Percentiles rank a stretch among this genome's conserved stretches.
These are phyloP conservation scores for Aspergillus latus DNA, from an alignment of 2,329 filamentous ascomycete species.

Conservation along the genomic window DNA sequence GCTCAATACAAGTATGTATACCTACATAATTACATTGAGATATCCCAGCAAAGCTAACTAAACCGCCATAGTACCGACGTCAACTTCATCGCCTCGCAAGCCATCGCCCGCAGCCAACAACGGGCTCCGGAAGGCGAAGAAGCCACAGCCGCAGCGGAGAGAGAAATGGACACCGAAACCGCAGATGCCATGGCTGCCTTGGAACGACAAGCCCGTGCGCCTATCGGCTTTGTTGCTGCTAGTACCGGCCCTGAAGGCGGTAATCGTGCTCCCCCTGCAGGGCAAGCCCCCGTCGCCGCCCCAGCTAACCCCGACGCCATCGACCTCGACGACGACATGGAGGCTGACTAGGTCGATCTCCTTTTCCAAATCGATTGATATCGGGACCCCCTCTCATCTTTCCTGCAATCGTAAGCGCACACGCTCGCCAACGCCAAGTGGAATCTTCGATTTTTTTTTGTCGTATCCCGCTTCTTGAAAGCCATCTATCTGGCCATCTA, in stretches of 20 bases:
- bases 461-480: neutral
- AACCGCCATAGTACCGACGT: conserved; percentile 70
- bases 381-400: conserved; percentile 6
- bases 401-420: neutral
- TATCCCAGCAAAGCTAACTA: conserved; percentile 35
- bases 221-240: conserved; percentile 86
- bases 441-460: neutral
- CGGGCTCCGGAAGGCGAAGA: conserved; percentile 40
- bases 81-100: conserved; percentile 96
- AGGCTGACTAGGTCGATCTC: conserved; percentile 29
- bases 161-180: conserved; percentile 47
- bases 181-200: conserved; percentile 86
- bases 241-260: conserved; percentile 70
- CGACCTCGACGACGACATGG: conserved; percentile 66
- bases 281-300: conserved; percentile 33
- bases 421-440: neutral
- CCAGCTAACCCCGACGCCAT: conserved; percentile 81
- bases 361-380: neutral
- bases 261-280: conserved; percentile 47
- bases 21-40: neutral
- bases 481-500: neutral
- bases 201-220: conserved; percentile 83
- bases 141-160: conserved; percentile 38
- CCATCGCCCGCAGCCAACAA: conserved; percentile 75
- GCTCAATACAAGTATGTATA: conserved; percentile 81